A percentile compares a stretch with the other conserved stretches of the same genome.
Conservation (phyloP, 371 early-diverging fungal species). For the Mucor saturninus region DNA sequence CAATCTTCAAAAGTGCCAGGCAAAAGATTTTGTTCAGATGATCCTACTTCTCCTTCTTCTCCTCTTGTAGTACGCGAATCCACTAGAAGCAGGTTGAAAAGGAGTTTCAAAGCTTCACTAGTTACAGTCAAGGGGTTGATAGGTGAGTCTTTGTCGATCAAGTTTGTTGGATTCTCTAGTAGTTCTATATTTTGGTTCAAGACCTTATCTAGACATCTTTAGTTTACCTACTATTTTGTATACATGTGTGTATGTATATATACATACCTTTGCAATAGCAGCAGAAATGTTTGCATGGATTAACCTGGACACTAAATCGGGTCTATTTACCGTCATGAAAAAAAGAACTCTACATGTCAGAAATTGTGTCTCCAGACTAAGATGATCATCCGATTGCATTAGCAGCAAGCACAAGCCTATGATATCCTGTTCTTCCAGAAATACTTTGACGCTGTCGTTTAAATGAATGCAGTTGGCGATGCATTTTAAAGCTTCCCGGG, state of each 20-base stretch:
- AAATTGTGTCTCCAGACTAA: slow-evolving; percentile 59
- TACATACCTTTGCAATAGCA: slow-evolving; percentile 45
- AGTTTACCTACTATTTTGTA: too few relatives aligned
- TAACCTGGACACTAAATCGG: slow-evolving; percentile 45
- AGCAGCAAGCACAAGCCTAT: slow-evolving; percentile 39
- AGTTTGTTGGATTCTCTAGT: slow-evolving; percentile 10
- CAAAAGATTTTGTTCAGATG: slow-evolving; percentile 1
- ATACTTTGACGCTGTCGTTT: slow-evolving; percentile 43
- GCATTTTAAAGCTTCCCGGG: slow-evolving; percentile 62
- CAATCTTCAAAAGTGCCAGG: slow-evolving; percentile 31
- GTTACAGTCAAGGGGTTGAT: slow-evolving; percentile 52
- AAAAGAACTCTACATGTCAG: slow-evolving; percentile 61
- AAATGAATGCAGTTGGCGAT: slow-evolving; percentile 63
- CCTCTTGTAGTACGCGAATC: slow-evolving; percentile 27
- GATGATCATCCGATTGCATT: slow-evolving; percentile 27
- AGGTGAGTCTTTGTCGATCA: slow-evolving; percentile 20
- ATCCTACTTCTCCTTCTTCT: too few relatives aligned
- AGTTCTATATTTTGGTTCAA: slow-evolving; percentile 11
- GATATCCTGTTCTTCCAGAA: slow-evolving; percentile 49
- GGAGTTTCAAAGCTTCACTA: slow-evolving; percentile 63
- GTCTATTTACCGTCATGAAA: slow-evolving; percentile 58
- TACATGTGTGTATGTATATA: not conserved
- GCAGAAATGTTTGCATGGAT: slow-evolving; percentile 48
- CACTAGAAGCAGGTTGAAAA: slow-evolving; percentile 62
- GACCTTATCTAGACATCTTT: not conserved